Percentiles rank a stretch among this genome's conserved stretches.
Evolutionary conservation across 2,329 filamentous ascomycete species (phyloP).

Genomic region (Epichloe sibirici): DNA sequence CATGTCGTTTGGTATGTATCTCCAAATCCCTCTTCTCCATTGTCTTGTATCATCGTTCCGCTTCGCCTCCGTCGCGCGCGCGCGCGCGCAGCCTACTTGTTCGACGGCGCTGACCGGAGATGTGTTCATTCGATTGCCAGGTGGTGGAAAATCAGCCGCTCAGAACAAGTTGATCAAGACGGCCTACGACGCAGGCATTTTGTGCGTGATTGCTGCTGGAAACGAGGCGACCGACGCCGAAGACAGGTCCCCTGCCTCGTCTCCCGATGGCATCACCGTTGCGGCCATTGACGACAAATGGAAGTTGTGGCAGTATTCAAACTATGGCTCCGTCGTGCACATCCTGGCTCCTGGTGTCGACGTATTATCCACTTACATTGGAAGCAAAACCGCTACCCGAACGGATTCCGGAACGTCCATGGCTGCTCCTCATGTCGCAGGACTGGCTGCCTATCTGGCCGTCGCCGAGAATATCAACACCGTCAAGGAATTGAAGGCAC

Average conservation of each 20-base stretch:
- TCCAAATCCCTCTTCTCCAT: neutral
- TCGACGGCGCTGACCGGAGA: neutral
- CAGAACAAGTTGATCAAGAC: slow-evolving; percentile 37
- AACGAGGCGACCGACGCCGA: slow-evolving; percentile 30
- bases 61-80: too few species aligned
- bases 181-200: slow-evolving; percentile 33
- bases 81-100: too few species aligned
- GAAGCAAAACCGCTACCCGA: slow-evolving; percentile 26
- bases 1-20: slow-evolving; percentile 35
- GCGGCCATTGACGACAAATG: slow-evolving; percentile 32
- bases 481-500: slow-evolving; percentile 29
- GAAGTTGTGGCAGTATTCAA: slow-evolving; percentile 31
- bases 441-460: slow-evolving; percentile 45
- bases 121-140: neutral
- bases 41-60: too few species aligned
- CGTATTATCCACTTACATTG: slow-evolving; percentile 35
- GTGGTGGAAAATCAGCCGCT: slow-evolving; percentile 14
- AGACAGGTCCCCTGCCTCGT: slow-evolving; percentile 34
- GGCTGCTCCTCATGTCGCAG: slow-evolving; percentile 48
- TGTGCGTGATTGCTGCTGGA: slow-evolving; percentile 43
- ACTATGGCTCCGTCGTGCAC: slow-evolving; percentile 36
- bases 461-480: slow-evolving; percentile 25
- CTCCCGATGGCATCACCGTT: slow-evolving; percentile 37
- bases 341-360: slow-evolving; percentile 37
- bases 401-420: slow-evolving; percentile 48